Evolutionary conservation across 139 green algal species (phyloP), one percentile per base, ranked within the genome.

Genomic region (Closterium sp.): DNA sequence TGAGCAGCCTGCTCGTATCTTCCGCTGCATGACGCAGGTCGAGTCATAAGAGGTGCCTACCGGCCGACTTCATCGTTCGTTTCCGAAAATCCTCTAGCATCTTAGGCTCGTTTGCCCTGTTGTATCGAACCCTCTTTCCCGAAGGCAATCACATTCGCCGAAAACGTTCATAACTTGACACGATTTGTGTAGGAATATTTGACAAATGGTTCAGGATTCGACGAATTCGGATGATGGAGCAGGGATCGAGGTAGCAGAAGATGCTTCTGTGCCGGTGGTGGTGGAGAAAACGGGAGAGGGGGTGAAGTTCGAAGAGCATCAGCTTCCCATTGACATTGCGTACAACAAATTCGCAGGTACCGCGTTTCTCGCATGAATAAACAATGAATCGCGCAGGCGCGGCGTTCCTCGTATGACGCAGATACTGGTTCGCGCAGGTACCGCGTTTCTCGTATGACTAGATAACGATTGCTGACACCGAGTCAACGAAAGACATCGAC

Each of bases 251-350:
- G 62, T 22, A 79, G 85, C 85, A 24, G n/a, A 87, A 31, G 85
- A 29, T 17, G 85, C n/a, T 13, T 21, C n/a, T 32, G 85, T 21
- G n/a, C 11, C n/a, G 28, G 85, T 87, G 22, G 85, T 87, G 85
- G 28, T 87, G n/a, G n/a, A 87, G 28, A 87, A 87, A 31, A 87
- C 85, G 28, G 85, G 28, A 87, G 85, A 87, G 28, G 85, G 85
- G n/a, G 85, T 87, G n/a, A 87, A 87, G 85, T 87, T 87, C 13
- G n/a, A 87, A 24, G 85, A 87, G 85, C n/a, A 87, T 30, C n/a
- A 87, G 85, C 85, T 87, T 30, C 85, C 85, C 28, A 87, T 87
- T 27, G 85, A 87, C 22, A 87, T 87, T 27, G n/a, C 85, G n/a
- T 87, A 87, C 85, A 87, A 30, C n/a, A 87, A 87, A 31, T 31